Evolutionary conservation across 1,284 basidiomycete genomes (phyloP).

Genomic region (Polyporus tsugae): DNA sequence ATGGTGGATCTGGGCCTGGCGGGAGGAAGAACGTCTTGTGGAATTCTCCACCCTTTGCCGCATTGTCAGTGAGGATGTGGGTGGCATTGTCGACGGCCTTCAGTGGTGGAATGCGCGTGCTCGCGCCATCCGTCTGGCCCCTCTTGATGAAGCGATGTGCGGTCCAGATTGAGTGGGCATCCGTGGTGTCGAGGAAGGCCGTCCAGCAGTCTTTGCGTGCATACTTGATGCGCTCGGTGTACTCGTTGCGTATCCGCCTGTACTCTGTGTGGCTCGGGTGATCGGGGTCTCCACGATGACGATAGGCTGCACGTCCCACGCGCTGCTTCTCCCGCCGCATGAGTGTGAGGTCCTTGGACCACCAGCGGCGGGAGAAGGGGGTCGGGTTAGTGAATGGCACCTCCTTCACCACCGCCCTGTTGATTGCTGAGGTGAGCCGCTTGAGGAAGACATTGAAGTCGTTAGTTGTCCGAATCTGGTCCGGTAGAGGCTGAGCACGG

Average conservation of each 20-base stretch:
- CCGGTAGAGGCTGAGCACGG: too few species aligned
- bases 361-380: constrained; percentile 41
- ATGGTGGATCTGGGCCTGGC: constrained; percentile 18
- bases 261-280: constrained; percentile 39
- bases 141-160: constrained; percentile 42
- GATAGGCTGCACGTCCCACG: constrained; percentile 36
- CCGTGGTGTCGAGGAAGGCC: constrained; percentile 43
- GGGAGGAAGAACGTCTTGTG: constrained; percentile 44
- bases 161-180: constrained; percentile 41
- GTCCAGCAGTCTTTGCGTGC: constrained; percentile 47
- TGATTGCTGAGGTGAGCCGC: constrained; percentile 18
- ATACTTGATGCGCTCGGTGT: constrained; percentile 39
- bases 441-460: constrained; percentile 32
- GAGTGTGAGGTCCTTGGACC: constrained; percentile 37
- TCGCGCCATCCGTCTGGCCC: constrained; percentile 41
- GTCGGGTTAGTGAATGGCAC: constrained; percentile 36
- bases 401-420: constrained; percentile 27
- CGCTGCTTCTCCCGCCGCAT: constrained; percentile 36
- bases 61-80: constrained; percentile 28
- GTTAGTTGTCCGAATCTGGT: not conserved
- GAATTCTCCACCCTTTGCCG: constrained; percentile 40
- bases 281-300: constrained; percentile 41
- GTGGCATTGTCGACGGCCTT: not conserved
- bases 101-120: constrained; percentile 42
- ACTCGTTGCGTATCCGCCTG: constrained; percentile 34